These are phyloP conservation scores for Ustilago curta DNA, from an alignment of 1,284 basidiomycete genomes.

Conservation along the genomic window DNA sequence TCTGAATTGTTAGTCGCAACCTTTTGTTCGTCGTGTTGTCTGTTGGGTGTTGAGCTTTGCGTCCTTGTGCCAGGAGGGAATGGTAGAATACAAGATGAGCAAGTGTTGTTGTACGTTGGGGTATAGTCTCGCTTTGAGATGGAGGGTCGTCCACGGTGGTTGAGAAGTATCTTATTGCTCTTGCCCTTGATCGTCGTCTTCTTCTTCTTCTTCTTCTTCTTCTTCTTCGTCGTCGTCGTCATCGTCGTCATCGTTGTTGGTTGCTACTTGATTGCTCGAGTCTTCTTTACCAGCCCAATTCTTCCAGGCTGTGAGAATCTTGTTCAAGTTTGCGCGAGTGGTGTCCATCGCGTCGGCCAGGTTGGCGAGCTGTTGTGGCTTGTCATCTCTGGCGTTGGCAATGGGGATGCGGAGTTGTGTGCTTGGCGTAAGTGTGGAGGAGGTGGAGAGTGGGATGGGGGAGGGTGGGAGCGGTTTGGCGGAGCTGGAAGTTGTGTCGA, in stretches of 20 bases:
- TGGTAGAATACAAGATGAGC: slow-evolving; percentile 11
- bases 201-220: slow-evolving; percentile 22
- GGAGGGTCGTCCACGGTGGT: background rate
- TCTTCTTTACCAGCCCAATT: slow-evolving; percentile 44
- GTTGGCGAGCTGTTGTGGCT: slow-evolving; percentile 18
- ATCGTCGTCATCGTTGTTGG: slow-evolving; percentile 2
- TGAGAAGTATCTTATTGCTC: slow-evolving; percentile 20
- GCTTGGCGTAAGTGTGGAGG: slow-evolving; percentile 21
- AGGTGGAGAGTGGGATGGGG: slow-evolving; percentile 14
- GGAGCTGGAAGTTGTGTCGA: slow-evolving; percentile 18
- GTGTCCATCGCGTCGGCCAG: slow-evolving; percentile 39
- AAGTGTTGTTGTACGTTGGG: background rate
- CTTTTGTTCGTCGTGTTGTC: background rate
- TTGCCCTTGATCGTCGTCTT: no score
- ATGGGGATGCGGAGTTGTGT: slow-evolving; percentile 26
- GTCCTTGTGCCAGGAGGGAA: background rate
- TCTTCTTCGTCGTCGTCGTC: slow-evolving; percentile 15
- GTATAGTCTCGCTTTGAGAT: slow-evolving; percentile 7
- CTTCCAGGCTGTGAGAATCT: slow-evolving; percentile 39
- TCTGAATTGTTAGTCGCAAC: background rate
- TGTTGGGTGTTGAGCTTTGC: background rate
- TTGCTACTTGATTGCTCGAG: background rate
- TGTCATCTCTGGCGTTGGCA: slow-evolving; percentile 5
- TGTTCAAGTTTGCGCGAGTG: slow-evolving; percentile 27
- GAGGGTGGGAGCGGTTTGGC: slow-evolving; percentile 10